Base-by-base conservation (phyloP, 305 asterid genomes). In the Fraxinus platypoda region DNA sequence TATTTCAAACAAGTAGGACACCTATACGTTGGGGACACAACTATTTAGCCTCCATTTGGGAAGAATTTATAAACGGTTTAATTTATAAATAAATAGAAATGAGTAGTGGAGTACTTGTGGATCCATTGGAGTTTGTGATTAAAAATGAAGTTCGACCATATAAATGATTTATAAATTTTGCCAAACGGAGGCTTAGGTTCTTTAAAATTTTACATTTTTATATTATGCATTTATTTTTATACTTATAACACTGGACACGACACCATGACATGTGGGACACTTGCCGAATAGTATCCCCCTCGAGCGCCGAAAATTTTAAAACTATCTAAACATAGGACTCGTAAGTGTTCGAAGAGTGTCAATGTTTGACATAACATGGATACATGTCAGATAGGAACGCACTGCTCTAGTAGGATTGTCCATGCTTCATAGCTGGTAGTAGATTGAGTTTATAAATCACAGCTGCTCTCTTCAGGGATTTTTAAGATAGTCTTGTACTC, bases 391-490 rank as follows among this genome's bases (percentile, higher is more conserved):
- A 30, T 23, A 71, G 0, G 25, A 31, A 71, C 23, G 35, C 15
- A 30, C 43, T 31, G 13, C 13, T 23, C 25, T 30, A 17, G 26
- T 68, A 71, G 76, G 8, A 66, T 11, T 71, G 23, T 71, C 46
- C 76, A 31, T 71, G 41, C 76, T 71, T 33, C 25, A 17, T 13
- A 71, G 76, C 76, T 71, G 75, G 75, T 71, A 68, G 37, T 28
- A 71, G 43, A 31, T 71, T 15, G 38, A 12, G 41, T 31, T 33
- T 71, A 13, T 71, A 71, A 30, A 26, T 64, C 2, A 1, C 31
- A 64, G 34, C 73, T 9, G 73, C 34, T 12, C 73, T 66, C 35
- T 66, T 66, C 15, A 26, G n/a, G 34, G 19, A 26, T 11, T 9
- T 59, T 21, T 59, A 21, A 59, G 28, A 59, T 4, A 68, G n/a